phyloP scores from a whole-genome alignment of 2,329 filamentous ascomycete species.

The Pestalotiopsis sp. region DNA sequence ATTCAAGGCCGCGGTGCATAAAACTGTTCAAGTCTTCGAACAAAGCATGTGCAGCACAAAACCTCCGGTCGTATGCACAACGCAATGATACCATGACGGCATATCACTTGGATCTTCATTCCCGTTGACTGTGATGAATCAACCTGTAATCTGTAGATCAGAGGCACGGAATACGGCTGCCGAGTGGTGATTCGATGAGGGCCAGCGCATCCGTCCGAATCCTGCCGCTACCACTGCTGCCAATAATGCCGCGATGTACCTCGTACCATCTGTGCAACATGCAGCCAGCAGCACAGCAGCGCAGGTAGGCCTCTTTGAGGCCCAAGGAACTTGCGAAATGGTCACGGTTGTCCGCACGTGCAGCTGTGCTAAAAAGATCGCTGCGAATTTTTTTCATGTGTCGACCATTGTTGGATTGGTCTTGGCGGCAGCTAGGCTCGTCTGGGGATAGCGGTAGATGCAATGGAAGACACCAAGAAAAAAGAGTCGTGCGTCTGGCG shows the following conservation, averaged over 20 bases:
- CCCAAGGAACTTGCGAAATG: neutral
- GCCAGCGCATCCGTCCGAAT: neutral
- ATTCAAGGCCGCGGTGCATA: no score
- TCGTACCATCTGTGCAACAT: neutral
- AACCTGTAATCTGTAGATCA: neutral
- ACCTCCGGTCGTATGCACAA: neutral
- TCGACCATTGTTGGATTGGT: neutral
- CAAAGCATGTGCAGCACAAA: neutral
- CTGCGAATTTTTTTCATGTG: neutral
- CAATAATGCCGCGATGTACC: neutral
- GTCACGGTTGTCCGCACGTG: neutral
- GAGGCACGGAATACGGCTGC: neutral
- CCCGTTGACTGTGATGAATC: neutral
- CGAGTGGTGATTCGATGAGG: neutral
- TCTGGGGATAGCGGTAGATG: neutral
- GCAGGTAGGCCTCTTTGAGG: neutral
- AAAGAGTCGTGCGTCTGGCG: neutral
- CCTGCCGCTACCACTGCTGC: neutral
- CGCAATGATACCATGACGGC: neutral
- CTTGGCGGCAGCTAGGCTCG: neutral
- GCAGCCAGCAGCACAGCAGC: neutral
- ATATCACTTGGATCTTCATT: neutral
- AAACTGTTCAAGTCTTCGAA: no score
- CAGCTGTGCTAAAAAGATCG: neutral
- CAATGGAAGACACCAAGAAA: constrained; percentile 14